phyloP scores from a whole-genome alignment of 179 eudicot genomes.

The Camellia oleifera region DNA sequence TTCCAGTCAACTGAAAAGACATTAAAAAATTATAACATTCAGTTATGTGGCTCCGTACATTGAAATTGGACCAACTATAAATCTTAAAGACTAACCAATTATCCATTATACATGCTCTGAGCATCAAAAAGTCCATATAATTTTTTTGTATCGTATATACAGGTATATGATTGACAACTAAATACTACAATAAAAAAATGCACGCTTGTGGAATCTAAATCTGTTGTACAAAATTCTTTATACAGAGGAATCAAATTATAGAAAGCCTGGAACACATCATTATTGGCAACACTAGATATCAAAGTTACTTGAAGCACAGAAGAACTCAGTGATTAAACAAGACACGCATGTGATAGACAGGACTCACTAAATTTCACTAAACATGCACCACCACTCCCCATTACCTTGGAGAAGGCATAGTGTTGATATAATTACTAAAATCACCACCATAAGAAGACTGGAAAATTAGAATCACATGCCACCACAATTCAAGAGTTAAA shows the following conservation, averaged over 20 bases:
- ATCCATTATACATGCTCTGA: not conserved
- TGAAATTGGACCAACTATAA: not conserved
- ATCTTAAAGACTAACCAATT: not conserved
- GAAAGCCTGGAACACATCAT: not conserved
- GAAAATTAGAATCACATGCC: not conserved
- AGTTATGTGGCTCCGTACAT: not conserved
- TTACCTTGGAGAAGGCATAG: not conserved
- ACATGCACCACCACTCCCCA: not conserved
- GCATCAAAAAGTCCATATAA: not conserved
- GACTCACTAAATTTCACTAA: not conserved
- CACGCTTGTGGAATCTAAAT: not conserved
- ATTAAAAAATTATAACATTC: not conserved
- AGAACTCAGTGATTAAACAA: not conserved
- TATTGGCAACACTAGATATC: not conserved
- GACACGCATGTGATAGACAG: not conserved
- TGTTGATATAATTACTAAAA: not conserved
- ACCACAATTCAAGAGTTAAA: not conserved
- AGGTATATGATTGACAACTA: too few relatives aligned
- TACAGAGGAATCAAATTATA: not conserved
- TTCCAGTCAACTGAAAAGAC: conserved; percentile 55
- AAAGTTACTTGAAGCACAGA: not conserved
- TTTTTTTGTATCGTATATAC: not conserved
- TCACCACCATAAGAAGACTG: not conserved
- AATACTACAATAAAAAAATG: not conserved
- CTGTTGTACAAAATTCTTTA: not conserved